These are phyloP conservation scores for Monilinia fructigena DNA, from an alignment of 2,329 filamentous ascomycete genomes.

Conservation along the genomic window DNA sequence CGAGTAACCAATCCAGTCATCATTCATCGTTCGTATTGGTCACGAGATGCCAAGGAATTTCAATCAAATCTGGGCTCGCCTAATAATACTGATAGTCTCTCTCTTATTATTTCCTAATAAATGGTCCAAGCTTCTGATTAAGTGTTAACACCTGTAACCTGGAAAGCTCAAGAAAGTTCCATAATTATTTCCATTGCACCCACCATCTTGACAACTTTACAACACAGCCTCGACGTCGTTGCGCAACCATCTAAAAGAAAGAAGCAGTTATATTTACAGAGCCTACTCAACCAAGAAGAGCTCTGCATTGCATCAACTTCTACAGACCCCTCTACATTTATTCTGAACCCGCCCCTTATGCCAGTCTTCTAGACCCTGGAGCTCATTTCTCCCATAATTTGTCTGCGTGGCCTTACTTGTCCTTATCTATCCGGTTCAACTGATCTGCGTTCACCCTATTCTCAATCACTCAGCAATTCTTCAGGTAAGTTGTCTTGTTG, in stretches of 20 bases:
- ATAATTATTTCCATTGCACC: slow-evolving; percentile 3
- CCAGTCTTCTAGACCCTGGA: slow-evolving; percentile 31
- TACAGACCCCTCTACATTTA: slow-evolving; percentile 22
- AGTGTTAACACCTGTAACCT: slow-evolving; percentile 1
- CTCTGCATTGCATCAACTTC: slow-evolving; percentile 22
- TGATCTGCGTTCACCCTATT: slow-evolving; percentile 16
- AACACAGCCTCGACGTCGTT: slow-evolving; percentile 7
- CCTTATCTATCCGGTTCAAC: slow-evolving; percentile 27
- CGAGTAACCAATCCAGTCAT: too few species aligned
- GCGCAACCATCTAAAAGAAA: background rate
- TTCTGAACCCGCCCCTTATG: slow-evolving; percentile 34
- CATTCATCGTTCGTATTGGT: background rate
- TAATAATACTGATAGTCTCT: background rate
- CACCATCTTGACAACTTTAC: slow-evolving; percentile 16
- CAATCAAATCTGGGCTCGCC: background rate
- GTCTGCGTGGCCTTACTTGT: slow-evolving; percentile 36
- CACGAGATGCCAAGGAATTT: slow-evolving; percentile 1
- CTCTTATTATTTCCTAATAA: background rate
- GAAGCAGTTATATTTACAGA: slow-evolving; percentile 10
- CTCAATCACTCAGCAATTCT: slow-evolving; percentile 17
- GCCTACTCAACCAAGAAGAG: slow-evolving; percentile 8
- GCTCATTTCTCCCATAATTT: slow-evolving; percentile 28
- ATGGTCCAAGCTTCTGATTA: slow-evolving; percentile 9
- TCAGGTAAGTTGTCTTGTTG: background rate
- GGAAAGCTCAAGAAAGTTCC: slow-evolving; percentile 12